Conservation (phyloP, 2,329 filamentous ascomycete genomes). For the Fusarium pseudocircinatum region DNA sequence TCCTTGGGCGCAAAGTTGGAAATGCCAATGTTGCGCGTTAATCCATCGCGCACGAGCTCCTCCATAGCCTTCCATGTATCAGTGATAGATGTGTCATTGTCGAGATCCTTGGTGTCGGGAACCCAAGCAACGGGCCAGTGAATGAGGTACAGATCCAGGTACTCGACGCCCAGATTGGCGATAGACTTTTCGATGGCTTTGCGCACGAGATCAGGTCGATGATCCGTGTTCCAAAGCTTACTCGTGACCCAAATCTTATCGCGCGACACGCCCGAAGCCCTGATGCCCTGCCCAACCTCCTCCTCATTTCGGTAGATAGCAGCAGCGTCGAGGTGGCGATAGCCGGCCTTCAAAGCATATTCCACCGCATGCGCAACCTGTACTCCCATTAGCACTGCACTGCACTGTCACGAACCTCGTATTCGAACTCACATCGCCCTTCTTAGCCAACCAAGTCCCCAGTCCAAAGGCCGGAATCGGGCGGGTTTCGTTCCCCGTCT, state of each 20-base stretch:
- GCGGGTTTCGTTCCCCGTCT: neutral
- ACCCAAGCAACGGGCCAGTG: conserved; percentile 43
- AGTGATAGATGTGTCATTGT: conserved; percentile 33
- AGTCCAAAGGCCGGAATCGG: conserved; percentile 46
- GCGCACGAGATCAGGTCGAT: conserved; percentile 43
- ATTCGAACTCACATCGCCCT: conserved; percentile 14
- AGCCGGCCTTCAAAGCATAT: conserved; percentile 61
- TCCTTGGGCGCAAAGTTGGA: conserved; percentile 66
- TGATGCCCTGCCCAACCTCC: conserved; percentile 60
- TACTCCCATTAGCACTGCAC: rapidly evolving
- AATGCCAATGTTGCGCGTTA: conserved; percentile 56
- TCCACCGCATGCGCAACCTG: conserved; percentile 59
- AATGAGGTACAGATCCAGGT: conserved; percentile 48
- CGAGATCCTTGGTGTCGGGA: conserved; percentile 28
- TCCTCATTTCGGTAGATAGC: conserved; percentile 71
- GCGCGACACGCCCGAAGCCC: conserved; percentile 38
- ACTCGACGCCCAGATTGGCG: conserved; percentile 44
- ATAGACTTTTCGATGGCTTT: conserved; percentile 45
- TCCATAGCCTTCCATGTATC: conserved; percentile 49
- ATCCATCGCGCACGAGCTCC: conserved; percentile 32
- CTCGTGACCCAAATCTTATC: conserved; percentile 45
- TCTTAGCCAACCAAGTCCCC: conserved; percentile 48
- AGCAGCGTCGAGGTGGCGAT: conserved; percentile 65
- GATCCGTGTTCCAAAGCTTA: conserved; percentile 50
- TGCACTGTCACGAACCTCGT: rapidly evolving